A percentile compares a stretch with the other conserved stretches of the same genome.
Evolutionary conservation across 768 basidiomycete genomes (phyloP).

Genomic region (Lactarius quietus): DNA sequence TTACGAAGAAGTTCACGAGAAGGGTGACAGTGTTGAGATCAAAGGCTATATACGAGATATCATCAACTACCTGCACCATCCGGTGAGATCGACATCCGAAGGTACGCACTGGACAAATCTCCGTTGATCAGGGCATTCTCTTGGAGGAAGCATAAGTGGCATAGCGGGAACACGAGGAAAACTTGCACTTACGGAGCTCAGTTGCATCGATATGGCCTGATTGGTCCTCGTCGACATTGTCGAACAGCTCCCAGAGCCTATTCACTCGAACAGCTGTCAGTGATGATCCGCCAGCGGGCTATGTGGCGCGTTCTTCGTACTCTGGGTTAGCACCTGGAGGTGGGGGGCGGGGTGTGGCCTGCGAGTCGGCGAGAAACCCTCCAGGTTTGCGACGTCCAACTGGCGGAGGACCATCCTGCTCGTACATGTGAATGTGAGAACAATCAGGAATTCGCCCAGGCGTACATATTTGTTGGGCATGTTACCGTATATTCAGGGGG

Average conservation of each 20-base stretch:
- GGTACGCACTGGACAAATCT: slow-evolving; percentile 70
- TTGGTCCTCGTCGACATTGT: slow-evolving; percentile 61
- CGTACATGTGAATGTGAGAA: background rate
- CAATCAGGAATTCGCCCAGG: too few species aligned
- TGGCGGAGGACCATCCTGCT: background rate
- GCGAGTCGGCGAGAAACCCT: slow-evolving; percentile 35
- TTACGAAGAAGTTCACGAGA: slow-evolving; percentile 75
- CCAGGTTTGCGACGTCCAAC: slow-evolving; percentile 32
- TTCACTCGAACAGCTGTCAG: background rate
- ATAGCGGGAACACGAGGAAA: slow-evolving; percentile 26
- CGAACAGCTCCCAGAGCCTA: slow-evolving; percentile 75
- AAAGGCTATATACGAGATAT: slow-evolving; percentile 48
- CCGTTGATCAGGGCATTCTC: slow-evolving; percentile 53
- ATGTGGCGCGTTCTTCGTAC: slow-evolving; percentile 46
- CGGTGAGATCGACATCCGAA: background rate
- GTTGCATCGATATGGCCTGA: slow-evolving; percentile 60
- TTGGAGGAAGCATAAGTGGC: slow-evolving; percentile 24
- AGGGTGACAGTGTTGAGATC: slow-evolving; percentile 85
- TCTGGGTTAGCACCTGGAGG: slow-evolving; percentile 72
- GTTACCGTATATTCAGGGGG: background rate
- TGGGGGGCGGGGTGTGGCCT: slow-evolving; percentile 35
- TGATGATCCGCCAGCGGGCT: background rate
- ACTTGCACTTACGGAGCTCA: slow-evolving; percentile 58
- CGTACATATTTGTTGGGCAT: slow-evolving; percentile 23
- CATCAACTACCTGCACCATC: background rate